Evolutionary conservation across 768 basidiomycete genomes (phyloP).

Genomic region (Lentinula boryana): DNA sequence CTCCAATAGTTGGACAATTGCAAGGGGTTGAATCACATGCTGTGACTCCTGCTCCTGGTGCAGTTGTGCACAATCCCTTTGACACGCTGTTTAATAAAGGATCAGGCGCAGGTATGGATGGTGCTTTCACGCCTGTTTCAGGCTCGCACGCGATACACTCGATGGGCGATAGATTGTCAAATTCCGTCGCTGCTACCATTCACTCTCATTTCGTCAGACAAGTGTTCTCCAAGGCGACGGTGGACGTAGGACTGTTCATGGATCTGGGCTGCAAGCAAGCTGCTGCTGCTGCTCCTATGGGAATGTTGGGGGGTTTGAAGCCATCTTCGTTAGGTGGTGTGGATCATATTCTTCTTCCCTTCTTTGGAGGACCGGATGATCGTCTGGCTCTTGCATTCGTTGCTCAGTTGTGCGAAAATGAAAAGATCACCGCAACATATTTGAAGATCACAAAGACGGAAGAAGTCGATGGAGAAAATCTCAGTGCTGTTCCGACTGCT

Average conservation of each 20-base stretch:
- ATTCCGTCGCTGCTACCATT: slow-evolving; percentile 38
- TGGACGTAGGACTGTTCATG: slow-evolving; percentile 79
- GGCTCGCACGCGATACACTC: slow-evolving; percentile 3
- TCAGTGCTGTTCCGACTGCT: slow-evolving; percentile 17
- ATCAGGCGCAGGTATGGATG: neutral
- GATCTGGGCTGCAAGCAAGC: slow-evolving; percentile 40
- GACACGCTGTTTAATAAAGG: slow-evolving; percentile 51
- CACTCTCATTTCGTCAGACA: slow-evolving; percentile 84
- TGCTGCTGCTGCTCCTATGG: slow-evolving; percentile 16
- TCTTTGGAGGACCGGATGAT: slow-evolving; percentile 95
- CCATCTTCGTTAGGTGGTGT: neutral
- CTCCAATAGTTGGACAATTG: slow-evolving; percentile 20
- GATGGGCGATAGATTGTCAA: slow-evolving; percentile 21
- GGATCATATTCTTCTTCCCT: slow-evolving; percentile 73
- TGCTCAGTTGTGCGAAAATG: slow-evolving; percentile 73
- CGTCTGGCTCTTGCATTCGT: slow-evolving; percentile 81
- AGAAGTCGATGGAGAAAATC: slow-evolving; percentile 10
- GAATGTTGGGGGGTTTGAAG: neutral
- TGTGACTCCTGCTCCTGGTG: neutral
- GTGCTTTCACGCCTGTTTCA: slow-evolving; percentile 19
- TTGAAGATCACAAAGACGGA: slow-evolving; percentile 56
- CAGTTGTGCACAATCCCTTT: slow-evolving; percentile 54
- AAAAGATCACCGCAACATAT: slow-evolving; percentile 67
- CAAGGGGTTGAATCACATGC: neutral
- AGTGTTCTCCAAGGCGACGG: slow-evolving; percentile 64